Base-by-base conservation (phyloP, 1,284 basidiomycete genomes). In the Xerocomus minutiporus region DNA sequence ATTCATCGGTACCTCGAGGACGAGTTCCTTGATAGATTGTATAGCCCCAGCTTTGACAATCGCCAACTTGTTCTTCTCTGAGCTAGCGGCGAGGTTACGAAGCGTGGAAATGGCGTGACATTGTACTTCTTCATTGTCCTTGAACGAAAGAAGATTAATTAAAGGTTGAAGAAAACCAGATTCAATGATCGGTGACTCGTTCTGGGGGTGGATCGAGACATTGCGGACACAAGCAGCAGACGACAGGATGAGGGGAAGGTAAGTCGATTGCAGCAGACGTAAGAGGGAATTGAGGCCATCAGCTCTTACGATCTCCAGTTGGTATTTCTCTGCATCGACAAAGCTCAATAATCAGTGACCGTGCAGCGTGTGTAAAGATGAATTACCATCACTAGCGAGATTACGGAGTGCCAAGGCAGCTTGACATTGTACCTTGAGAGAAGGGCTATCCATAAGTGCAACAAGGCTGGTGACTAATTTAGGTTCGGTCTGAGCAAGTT, bases 21-120 rank as follows among this genome's bases (percentile, higher is more conserved):
- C 94, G 15, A 99, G 77, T 64, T 98, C 93, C 75, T 97, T 97
- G 75, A 99, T 99, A 50, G 92, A 87, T 70, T 96, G 92, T 5
- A 98, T 90, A n/a, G 97, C 97, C 8, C 97, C 97, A 5, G 97
- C 97, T 69, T 97, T 91, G 50, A 99, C 95, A 54, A 99, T 99
- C 7, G 95, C 94, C 25, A 91, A 84, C 78, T 99, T 99, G 78
- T 99, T 99, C 77, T 95, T 93, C 78, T 99, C 96, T 42, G 90
- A 94, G 66, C 91, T 95, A 0, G 97, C 97, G 1, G 97, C 97
- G 12, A 99, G 80, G 69, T 99, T 99, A 34, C 97, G 84, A 50
- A 99, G 78, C 0, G 97, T 99, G 28, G 93, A 97, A 61, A 99
- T 99, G n/a, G 97, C 97, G 66, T 99, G 97, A 66, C 97, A 99